Conservation (phyloP, 257 asterid species). For the Cynanchum wilfordii region DNA sequence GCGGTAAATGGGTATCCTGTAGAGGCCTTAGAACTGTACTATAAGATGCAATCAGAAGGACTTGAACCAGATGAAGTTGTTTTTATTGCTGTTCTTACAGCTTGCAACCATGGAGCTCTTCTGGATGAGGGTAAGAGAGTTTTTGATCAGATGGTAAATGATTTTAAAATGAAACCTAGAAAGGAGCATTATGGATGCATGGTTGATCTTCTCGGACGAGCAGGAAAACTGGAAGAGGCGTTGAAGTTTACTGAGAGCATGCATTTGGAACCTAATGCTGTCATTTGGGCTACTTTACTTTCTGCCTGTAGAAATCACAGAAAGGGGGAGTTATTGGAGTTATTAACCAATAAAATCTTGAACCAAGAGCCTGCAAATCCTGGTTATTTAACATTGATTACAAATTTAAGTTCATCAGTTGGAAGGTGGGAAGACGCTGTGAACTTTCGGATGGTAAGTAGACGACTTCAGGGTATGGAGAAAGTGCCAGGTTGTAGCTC, state of each 20-base stretch:
- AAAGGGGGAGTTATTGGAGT: conserved; percentile 29
- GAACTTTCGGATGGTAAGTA: conserved; percentile 25
- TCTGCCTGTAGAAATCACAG: conserved; percentile 44
- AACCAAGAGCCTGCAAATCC: conserved; percentile 43
- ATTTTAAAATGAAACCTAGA: conserved; percentile 35
- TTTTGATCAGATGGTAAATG: conserved; percentile 36
- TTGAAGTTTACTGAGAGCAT: conserved; percentile 30
- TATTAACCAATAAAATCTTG: conserved; percentile 28
- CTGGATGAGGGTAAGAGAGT: conserved; percentile 37
- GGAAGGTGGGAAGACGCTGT: conserved; percentile 39
- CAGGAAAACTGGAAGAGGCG: conserved; percentile 46
- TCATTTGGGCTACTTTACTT: conserved; percentile 51
- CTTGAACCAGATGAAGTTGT: conserved; percentile 42
- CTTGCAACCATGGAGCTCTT: conserved; percentile 48
- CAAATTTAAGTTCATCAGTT: conserved; percentile 34
- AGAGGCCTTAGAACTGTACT: conserved; percentile 37
- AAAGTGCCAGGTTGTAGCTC: conserved; percentile 51
- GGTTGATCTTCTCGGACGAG: conserved; percentile 52
- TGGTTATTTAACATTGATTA: conserved; percentile 34
- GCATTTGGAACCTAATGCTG: conserved; percentile 45
- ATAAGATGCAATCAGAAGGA: conserved; percentile 32
- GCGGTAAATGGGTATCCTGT: conserved; percentile 38
- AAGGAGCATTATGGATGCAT: conserved; percentile 55
- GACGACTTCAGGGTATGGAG: conserved; percentile 27
- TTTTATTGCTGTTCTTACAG: conserved; percentile 46